Base-by-base conservation (phyloP, 208 protist species). In the Trichomonas tenax region DNA sequence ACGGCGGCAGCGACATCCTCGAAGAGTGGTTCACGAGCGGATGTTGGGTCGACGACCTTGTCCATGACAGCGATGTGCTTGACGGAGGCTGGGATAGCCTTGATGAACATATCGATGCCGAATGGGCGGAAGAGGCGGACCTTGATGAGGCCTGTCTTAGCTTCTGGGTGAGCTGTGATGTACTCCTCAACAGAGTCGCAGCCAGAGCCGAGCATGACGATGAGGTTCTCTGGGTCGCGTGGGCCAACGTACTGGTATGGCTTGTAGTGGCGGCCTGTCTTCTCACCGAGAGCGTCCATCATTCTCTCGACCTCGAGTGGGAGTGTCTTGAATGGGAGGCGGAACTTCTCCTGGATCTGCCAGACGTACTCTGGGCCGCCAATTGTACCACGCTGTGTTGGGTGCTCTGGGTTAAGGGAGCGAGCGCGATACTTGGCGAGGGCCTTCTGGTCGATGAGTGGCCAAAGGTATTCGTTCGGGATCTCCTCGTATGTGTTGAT, bases 111-210 rank as follows among this genome's bases (percentile, higher is more conserved):
- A 11, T 97, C 31, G 21, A 26, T 40, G n/a, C 88, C 95, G 96
- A 97, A 98, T 17, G 98, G 98, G 17, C 98, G 58, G 97, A 97
- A 98, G 15, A 98, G 95, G 40, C 96, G 96, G 46, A 98, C 97
- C 96, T 98, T 97, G 40, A 98, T 10, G 26, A 98, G 34, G 81
- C 98, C 98, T 45, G 98, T 97, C 96, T 98, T 98, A 44, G 97
- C 45, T 41, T 97, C 98, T 46, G 63, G 63, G 63, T 82, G 63
- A 8, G 63, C 34, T 8, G 6, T 10, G 26, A 82, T 82, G 26
- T 82, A 82, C 34, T 82, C 63, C 34, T 82, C 63, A 82, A 82
- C 63, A 34, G 63, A 36, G n/a, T 38, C 17, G n/a, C 41, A 58
- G 44, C 84, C 97, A 41, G 97, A 90, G 38, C 98, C 97, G 96